Base-by-base conservation (phyloP, 2,329 filamentous ascomycete genomes). In the Clarireedia paspali region DNA sequence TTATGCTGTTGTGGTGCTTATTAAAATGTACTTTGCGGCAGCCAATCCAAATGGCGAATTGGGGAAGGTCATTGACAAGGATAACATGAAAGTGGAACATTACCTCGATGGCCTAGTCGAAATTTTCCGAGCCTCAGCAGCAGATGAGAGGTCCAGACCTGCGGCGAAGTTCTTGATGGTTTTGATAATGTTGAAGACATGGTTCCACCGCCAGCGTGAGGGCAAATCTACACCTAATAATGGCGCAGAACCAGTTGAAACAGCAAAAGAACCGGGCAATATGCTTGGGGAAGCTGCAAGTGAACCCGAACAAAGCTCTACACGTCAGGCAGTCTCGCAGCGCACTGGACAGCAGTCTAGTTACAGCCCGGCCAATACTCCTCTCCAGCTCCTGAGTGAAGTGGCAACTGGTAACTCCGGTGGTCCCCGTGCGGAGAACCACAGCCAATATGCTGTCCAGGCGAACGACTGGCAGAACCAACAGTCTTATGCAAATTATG, bases 151-250 rank as follows among this genome's bases (percentile, higher is more conserved):
- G 57, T 88, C 82, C 46, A 77, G 84, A 1, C 82, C 85, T 0
- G 81, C 85, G 0, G 75, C 77, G 50, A 90, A 89, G 69, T 91
- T 91, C 60, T 74, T 87, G 2, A 76, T 88, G 57, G 83, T 90
- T 5, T 72, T 91, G 9, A 74, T 79, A 50, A 86, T 90, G 83
- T 72, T 91, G 26, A 81, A 81, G 44, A 80, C 77, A 26, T 89
- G 87, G 86, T 70, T 70, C 44, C 62, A 68, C 51, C 62, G 67
- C 34, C 68, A 69, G 55, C 59, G 63, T 54, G 66, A 68, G 51
- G 61, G 62, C 15, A 66, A 65, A 56, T 36, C 47, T 17, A 24
- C 48, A 39, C 46, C 48, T 20, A 20, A 47, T 20, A 36, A 49
- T 23, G 34, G 30, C 15, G n/a, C 20, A 9, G 50, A 55, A 9